These are phyloP conservation scores for Fusarium anguioides DNA, from an alignment of 2,329 filamentous ascomycete genomes.

Conservation along the genomic window DNA sequence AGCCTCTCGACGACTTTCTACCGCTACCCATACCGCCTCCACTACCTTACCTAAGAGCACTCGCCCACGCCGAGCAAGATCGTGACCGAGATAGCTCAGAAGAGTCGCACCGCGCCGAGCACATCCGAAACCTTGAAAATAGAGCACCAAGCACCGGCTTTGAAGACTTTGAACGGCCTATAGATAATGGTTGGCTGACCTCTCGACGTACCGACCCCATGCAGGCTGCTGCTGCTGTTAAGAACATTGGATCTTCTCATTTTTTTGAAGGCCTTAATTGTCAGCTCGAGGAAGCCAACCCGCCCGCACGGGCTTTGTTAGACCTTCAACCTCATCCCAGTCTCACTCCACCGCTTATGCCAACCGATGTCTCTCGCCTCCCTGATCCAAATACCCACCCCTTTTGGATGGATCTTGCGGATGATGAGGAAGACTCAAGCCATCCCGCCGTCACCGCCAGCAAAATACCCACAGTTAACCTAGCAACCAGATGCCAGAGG, in stretches of 20 bases:
- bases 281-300: slow-evolving; percentile 56
- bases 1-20: slow-evolving; percentile 48
- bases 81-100: slow-evolving; percentile 46
- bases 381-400: slow-evolving; percentile 59
- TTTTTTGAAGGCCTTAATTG: slow-evolving; percentile 55
- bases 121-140: slow-evolving; percentile 51
- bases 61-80: slow-evolving; percentile 45
- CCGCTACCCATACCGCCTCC: slow-evolving; percentile 49
- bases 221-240: slow-evolving; percentile 34
- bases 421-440: too few species aligned
- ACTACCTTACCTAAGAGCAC: slow-evolving; percentile 49
- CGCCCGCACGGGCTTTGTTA: slow-evolving; percentile 58
- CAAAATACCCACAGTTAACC: too few species aligned
- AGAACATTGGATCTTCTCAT: slow-evolving; percentile 42
- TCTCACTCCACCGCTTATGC: slow-evolving; percentile 45
- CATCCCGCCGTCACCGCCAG: too few species aligned
- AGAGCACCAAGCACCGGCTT: slow-evolving; percentile 35
- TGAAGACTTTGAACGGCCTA: slow-evolving; percentile 45
- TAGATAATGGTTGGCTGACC: slow-evolving; percentile 45
- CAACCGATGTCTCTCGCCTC: slow-evolving; percentile 53
- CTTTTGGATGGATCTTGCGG: too few species aligned
- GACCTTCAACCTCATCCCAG: slow-evolving; percentile 52
- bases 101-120: slow-evolving; percentile 50
- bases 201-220: slow-evolving; percentile 43
- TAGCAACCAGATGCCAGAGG: too few species aligned